A percentile compares a stretch with the other conserved stretches of the same genome.
Evolutionary conservation across 257 asterid species (phyloP).

Genomic region (Rhazya stricta): DNA sequence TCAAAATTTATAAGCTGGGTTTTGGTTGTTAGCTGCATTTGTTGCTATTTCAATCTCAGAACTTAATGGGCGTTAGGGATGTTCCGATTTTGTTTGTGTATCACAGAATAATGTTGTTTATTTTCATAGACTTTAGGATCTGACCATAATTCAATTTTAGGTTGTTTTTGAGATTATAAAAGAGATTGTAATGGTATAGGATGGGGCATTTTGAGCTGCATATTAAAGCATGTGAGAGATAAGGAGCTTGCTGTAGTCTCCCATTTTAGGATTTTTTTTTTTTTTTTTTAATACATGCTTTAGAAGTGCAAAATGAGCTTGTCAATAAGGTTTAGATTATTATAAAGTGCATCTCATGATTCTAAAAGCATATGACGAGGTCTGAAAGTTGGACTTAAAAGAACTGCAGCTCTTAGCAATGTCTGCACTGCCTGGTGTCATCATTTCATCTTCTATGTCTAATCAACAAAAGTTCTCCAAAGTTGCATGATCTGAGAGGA

Average conservation of each 20-base stretch:
- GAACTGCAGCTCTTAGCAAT: conserved; percentile 10
- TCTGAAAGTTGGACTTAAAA: background rate
- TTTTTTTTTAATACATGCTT: too few relatives aligned
- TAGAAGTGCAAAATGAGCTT: background rate
- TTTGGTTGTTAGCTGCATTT: too few relatives aligned
- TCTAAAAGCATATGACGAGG: background rate
- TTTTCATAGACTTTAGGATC: background rate
- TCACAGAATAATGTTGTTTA: background rate
- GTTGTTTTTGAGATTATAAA: background rate
- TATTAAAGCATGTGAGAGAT: background rate
- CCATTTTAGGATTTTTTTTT: background rate
- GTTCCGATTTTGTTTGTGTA: background rate
- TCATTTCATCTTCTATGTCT: conserved; percentile 10
- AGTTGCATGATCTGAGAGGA: conserved; percentile 1
- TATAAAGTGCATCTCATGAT: background rate
- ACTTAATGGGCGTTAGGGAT: background rate
- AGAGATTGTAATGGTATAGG: background rate
- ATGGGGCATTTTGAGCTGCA: background rate
- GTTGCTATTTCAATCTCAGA: too few relatives aligned
- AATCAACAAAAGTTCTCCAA: background rate
- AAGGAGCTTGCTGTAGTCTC: background rate
- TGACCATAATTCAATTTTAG: too few relatives aligned
- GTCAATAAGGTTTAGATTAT: background rate
- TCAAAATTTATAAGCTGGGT: too few relatives aligned
- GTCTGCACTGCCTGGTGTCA: background rate